Evolutionary conservation across 2,329 filamentous ascomycete species (phyloP), one percentile per base, ranked within the genome.

Genomic region (Nannizzia gypsea): DNA sequence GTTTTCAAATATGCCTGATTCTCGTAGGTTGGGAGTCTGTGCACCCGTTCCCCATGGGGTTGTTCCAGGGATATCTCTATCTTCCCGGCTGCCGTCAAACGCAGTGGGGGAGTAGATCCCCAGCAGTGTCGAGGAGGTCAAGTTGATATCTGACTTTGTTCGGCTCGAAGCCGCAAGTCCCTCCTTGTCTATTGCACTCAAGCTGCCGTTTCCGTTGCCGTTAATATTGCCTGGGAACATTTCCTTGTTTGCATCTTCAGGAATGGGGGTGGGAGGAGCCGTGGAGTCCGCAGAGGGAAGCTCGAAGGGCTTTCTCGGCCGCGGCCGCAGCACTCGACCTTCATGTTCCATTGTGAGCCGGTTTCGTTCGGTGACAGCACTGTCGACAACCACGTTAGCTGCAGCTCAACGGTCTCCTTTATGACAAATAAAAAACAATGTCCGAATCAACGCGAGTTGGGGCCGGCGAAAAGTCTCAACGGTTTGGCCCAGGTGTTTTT

Each of bases 111-210:
- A 85, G 77, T 95, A 99, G 68, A 99, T 99, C 59, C 93, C 92
- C 66, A 87, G 88, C 3, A 99, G 81, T 0, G 93, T 96, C 1
- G 90, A 91, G 8, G 88, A 86, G 3, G 90, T 96, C 62, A 99
- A 80, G 70, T 96, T 95, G 69, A 90, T 78, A 60, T 90, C 82
- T 8, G 90, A 96, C 64, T 87, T 84, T 24, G 86, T 88, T 61
- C 89, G 84, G 69, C 82, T 86, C 64, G 83, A 77, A 57, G 80
- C 74, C 65, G 72, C 63, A 67, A 70, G 36, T 64, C 67, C 48
- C 65, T 70, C 67, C 31, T 71, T 72, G 24, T 66, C 66, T 20
- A 69, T 69, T 5, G 58, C 44, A 15, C 24, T 48, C 17, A 28
- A 20, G 46, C 56, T 59, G 6, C 56, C 56, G 44, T 62, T 66